Percentiles rank a stretch among this genome's conserved stretches.
Conservation (phyloP, 768 basidiomycete genomes). For the Hysterangium stoloniferum region DNA sequence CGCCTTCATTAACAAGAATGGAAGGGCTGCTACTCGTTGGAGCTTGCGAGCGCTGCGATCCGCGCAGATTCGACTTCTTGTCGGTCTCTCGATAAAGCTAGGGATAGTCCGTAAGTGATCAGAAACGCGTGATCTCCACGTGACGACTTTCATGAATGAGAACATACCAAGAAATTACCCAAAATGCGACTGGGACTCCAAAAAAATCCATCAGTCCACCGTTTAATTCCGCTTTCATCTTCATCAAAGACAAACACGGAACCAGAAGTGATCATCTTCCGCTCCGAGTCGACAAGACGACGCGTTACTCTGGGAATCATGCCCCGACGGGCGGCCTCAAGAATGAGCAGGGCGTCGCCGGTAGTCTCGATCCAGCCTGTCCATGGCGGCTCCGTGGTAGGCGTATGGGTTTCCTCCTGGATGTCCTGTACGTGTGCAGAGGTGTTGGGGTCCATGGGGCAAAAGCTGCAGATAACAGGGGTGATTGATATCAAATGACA, state of each 20-base stretch:
- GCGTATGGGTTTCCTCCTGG: slow-evolving; percentile 26
- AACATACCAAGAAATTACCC: slow-evolving; percentile 73
- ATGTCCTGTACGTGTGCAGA: slow-evolving; percentile 1
- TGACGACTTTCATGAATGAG: not conserved
- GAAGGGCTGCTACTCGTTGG: slow-evolving; percentile 5
- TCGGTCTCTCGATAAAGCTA: slow-evolving; percentile 88
- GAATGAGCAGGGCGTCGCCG: slow-evolving; percentile 90
- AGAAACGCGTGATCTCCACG: too few relatives aligned
- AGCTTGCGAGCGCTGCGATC: slow-evolving; percentile 32
- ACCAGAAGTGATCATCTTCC: slow-evolving; percentile 87
- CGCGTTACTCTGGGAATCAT: slow-evolving; percentile 89
- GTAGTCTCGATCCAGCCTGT: slow-evolving; percentile 94
- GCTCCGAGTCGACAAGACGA: slow-evolving; percentile 85
- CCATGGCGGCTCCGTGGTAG: slow-evolving; percentile 89
- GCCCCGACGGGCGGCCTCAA: slow-evolving; percentile 86
- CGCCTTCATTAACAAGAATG: slow-evolving; percentile 25
- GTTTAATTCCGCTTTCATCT: slow-evolving; percentile 93
- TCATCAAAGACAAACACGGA: slow-evolving; percentile 97
- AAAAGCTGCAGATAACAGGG: not conserved
- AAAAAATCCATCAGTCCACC: slow-evolving; percentile 96
- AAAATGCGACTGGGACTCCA: slow-evolving; percentile 92
- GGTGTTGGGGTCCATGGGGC: not conserved
- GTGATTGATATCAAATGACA: not conserved
- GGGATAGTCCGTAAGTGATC: not conserved
- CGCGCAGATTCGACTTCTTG: slow-evolving; percentile 44